These are phyloP conservation scores for Lodderomyces theae DNA, from an alignment of 1,139 yeast species.

Conservation along the genomic window DNA sequence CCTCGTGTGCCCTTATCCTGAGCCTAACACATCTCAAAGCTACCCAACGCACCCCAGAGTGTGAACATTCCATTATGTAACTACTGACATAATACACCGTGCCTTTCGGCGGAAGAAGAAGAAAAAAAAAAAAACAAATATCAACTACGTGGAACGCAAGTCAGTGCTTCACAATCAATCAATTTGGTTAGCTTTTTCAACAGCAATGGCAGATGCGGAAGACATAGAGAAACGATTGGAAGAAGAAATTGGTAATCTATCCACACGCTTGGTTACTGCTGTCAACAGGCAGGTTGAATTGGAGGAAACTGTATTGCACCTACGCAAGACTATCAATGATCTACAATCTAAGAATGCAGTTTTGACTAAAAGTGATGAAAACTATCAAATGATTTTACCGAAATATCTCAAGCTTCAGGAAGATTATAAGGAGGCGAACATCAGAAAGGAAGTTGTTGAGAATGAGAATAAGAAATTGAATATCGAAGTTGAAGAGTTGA, in stretches of 20 bases:
- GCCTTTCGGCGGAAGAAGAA: too few species aligned
- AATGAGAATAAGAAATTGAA: constrained; percentile 56
- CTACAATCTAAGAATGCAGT: constrained; percentile 22
- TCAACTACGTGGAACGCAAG: too few species aligned
- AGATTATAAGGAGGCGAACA: constrained; percentile 37
- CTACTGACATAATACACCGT: too few species aligned
- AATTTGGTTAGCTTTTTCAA: not conserved
- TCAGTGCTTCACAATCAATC: too few species aligned
- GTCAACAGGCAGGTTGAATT: constrained; percentile 56
- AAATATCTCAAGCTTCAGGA: constrained; percentile 30
- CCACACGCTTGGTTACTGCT: constrained; percentile 60
- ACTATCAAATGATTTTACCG: constrained; percentile 29
- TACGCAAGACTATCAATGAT: constrained; percentile 31
- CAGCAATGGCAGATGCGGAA: constrained; percentile 10
- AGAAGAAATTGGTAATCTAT: constrained; percentile 53
- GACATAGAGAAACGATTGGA: constrained; percentile 40
- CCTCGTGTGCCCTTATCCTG: too few species aligned
- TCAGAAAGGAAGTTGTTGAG: constrained; percentile 42
- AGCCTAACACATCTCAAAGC: too few species aligned
- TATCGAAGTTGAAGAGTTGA: constrained; percentile 73
- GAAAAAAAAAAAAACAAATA: too few species aligned
- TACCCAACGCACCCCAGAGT: too few species aligned
- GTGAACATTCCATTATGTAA: too few species aligned
- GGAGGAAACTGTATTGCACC: constrained; percentile 40
- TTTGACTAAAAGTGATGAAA: constrained; percentile 20